These are phyloP conservation scores for Plasmodium malariae DNA, from an alignment of 169 alveolate species.

Conservation along the genomic window DNA sequence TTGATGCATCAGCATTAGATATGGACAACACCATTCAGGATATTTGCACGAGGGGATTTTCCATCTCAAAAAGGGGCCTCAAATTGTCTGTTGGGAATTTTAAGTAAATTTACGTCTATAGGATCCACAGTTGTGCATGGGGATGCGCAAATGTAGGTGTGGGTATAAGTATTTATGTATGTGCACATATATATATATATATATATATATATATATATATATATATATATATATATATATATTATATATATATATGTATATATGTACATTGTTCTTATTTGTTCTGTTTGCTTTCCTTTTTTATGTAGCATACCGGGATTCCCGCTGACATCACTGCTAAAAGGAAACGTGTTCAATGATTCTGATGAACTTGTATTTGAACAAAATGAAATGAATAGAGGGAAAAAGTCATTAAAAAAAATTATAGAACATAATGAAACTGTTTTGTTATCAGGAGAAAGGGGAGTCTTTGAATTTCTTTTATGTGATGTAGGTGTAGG, in stretches of 20 bases:
- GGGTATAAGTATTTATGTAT: not conserved
- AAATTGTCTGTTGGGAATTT: conserved; percentile 91
- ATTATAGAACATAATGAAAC: conserved; percentile 77
- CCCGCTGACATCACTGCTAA: conserved; percentile 63
- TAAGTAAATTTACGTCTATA: conserved; percentile 76
- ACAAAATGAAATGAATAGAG: conserved; percentile 48
- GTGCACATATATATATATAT: conserved; percentile 6
- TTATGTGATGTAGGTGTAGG: conserved; percentile 93
- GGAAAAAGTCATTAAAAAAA: conserved; percentile 60
- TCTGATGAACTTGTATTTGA: conserved; percentile 71
- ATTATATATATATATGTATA: conserved; percentile 13
- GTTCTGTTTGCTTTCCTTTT: not conserved
- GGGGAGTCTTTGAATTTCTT: conserved; percentile 89
- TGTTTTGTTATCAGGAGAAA: conserved; percentile 84
- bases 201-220: conserved; percentile 46
- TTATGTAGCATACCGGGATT: conserved; percentile 58
- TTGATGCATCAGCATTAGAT: conserved; percentile 89
- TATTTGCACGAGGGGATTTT: conserved; percentile 90
- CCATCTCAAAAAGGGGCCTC: conserved; percentile 88
- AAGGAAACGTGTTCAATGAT: conserved; percentile 10
- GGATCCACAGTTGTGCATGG: too few species aligned
- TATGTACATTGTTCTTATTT: conserved; percentile 17
- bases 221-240: conserved; percentile 29
- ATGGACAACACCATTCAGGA: conserved; percentile 90
- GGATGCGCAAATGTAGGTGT: not conserved